Evolutionary conservation across 2,329 filamentous ascomycete genomes (phyloP).

Genomic region (Fusarium anguioides): DNA sequence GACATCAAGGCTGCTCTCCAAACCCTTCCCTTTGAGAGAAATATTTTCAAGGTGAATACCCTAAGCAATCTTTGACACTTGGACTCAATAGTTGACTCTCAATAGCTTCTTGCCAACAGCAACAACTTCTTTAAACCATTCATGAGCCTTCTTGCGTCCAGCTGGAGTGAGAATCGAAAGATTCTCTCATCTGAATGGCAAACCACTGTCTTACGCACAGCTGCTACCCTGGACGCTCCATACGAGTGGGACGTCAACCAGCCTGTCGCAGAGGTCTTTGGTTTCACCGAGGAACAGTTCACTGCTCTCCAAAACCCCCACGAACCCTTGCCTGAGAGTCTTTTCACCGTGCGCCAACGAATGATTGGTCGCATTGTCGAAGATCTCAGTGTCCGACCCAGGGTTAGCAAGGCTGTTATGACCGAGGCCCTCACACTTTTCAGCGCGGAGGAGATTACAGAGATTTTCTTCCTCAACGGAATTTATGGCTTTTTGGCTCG

Average conservation of each 20-base stretch:
- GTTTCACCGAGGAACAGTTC: constrained; percentile 5
- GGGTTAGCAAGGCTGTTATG: neutral
- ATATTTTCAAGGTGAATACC: constrained; percentile 14
- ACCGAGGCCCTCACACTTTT: neutral
- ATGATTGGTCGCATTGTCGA: constrained; percentile 3
- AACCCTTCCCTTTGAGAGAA: constrained; percentile 17
- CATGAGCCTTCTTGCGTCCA: constrained; percentile 12
- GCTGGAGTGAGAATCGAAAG: constrained; percentile 13
- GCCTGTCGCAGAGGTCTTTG: constrained; percentile 9
- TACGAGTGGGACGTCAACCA: constrained; percentile 23
- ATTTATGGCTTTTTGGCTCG: constrained; percentile 18
- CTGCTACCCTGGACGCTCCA: constrained; percentile 4
- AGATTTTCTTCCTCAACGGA: constrained; percentile 5
- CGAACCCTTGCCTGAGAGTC: neutral
- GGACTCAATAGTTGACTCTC: neutral
- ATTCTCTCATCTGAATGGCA: constrained; percentile 18
- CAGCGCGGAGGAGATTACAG: constrained; percentile 2
- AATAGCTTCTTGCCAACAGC: constrained; percentile 10
- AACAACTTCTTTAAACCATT: constrained; percentile 12
- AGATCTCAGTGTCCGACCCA: neutral
- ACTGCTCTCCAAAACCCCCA: neutral
- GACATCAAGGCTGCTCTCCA: constrained; percentile 21
- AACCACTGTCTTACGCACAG: constrained; percentile 2
- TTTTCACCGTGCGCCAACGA: constrained; percentile 8
- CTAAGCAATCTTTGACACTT: fast-evolving